These are phyloP conservation scores for Solanum tarijense DNA, from an alignment of 257 asterid species.

Conservation along the genomic window DNA sequence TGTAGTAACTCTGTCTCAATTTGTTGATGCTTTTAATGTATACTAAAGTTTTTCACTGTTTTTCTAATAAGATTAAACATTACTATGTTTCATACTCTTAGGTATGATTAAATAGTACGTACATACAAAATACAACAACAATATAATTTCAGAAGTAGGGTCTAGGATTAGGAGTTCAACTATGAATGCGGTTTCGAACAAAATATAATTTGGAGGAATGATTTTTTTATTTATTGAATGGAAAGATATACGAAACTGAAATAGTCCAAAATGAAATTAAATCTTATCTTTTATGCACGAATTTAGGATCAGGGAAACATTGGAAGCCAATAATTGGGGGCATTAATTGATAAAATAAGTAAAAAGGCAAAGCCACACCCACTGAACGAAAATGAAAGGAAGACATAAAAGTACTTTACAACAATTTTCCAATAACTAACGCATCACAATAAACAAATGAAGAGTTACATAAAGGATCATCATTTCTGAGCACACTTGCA, in stretches of 20 bases:
- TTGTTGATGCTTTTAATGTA: not conserved
- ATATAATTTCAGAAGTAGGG: no score
- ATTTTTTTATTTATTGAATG: not conserved
- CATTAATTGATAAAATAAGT: conserved; percentile 10
- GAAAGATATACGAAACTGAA: not conserved
- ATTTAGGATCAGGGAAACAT: not conserved
- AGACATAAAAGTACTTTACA: conserved; percentile 43
- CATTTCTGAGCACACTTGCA: conserved; percentile 40
- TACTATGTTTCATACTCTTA: not conserved
- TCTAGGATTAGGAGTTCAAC: no score
- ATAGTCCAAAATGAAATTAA: not conserved
- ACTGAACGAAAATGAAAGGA: conserved; percentile 53
- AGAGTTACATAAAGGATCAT: conserved; percentile 36
- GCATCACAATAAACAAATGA: conserved; percentile 17
- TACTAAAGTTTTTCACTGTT: not conserved
- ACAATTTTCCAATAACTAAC: conserved; percentile 21
- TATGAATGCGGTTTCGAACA: not conserved
- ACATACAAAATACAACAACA: not conserved
- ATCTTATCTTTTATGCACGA: not conserved
- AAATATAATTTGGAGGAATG: not conserved
- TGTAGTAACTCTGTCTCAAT: not conserved
- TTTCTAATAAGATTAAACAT: not conserved
- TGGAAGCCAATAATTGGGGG: not conserved
- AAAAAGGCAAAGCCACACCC: conserved; percentile 33
- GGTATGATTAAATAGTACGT: not conserved